Evolutionary conservation across 192 early-diverging fungal species (phyloP).

Genomic region (Coemansia sp.): DNA sequence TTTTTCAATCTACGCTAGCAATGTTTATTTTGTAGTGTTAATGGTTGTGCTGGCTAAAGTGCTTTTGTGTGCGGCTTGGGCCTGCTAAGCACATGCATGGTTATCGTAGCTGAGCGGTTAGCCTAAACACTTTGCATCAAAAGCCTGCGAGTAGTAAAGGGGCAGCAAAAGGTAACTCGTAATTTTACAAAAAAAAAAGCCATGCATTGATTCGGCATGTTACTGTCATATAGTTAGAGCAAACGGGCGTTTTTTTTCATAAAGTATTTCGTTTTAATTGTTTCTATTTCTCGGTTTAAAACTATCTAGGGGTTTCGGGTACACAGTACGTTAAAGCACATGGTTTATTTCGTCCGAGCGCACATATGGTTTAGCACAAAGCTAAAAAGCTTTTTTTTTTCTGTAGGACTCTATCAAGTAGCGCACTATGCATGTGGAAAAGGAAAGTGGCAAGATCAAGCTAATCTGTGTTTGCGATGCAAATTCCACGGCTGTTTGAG

Average conservation of each 20-base stretch:
- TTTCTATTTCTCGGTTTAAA: too few relatives aligned
- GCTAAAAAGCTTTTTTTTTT: neutral
- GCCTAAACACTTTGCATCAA: neutral
- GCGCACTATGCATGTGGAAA: constrained; percentile 43
- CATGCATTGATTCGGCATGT: too few relatives aligned
- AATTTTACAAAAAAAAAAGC: too few relatives aligned
- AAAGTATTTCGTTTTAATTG: too few relatives aligned
- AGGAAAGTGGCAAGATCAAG: constrained; percentile 21
- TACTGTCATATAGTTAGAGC: too few relatives aligned
- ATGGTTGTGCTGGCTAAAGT: neutral
- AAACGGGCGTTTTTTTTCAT: too few relatives aligned
- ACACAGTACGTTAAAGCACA: too few relatives aligned
- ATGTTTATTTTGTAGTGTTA: too few relatives aligned
- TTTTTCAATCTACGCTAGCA: too few relatives aligned
- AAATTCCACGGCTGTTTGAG: too few relatives aligned
- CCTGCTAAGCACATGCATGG: neutral
- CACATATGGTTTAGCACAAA: neutral
- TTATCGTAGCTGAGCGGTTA: neutral
- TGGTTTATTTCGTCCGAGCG: too few relatives aligned
- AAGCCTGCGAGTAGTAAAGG: neutral
- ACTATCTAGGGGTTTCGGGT: too few relatives aligned
- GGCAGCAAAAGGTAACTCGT: neutral
- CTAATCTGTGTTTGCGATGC: neutral
- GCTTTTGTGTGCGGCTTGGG: neutral
- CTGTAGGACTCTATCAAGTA: neutral